Evolutionary conservation across 768 basidiomycete species (phyloP).

Genomic region (Leccinum subtestaceum): DNA sequence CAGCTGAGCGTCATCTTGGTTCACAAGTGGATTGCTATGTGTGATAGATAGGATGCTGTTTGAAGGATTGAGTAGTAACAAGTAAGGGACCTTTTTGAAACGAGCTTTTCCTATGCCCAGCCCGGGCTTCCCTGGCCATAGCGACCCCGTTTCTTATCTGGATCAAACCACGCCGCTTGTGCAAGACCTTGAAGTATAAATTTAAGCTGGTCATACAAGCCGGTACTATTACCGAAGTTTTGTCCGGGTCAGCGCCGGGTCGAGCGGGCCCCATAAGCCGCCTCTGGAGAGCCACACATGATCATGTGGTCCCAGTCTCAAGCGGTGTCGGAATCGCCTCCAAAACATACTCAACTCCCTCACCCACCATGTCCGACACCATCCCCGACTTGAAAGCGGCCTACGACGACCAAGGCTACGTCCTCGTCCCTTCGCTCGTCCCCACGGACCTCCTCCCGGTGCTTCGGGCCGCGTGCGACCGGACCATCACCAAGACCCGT

Average conservation of each 20-base stretch:
- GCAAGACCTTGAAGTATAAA: no score
- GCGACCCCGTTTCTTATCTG: no score
- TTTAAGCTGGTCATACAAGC: neutral
- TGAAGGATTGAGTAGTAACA: neutral
- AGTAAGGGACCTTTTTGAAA: neutral
- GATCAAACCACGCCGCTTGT: no score
- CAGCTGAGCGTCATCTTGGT: neutral
- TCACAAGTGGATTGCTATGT: neutral
- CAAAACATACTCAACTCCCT: neutral
- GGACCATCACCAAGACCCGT: constrained; percentile 40
- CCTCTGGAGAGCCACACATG: neutral
- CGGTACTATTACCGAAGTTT: neutral
- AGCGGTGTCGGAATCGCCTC: neutral
- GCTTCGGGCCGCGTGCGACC: no score
- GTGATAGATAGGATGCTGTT: neutral
- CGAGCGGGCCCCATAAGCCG: neutral
- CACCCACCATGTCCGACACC: neutral
- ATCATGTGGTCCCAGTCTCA: no score
- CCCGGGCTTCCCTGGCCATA: no score
- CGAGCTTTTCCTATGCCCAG: neutral
- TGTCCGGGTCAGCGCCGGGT: neutral
- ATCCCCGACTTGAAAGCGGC: constrained; percentile 36
- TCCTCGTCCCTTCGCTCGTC: constrained; percentile 53
- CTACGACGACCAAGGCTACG: constrained; percentile 66
- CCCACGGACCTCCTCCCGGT: no score